These are phyloP conservation scores for Pseudopithomyces maydicus DNA, from an alignment of 2,329 filamentous ascomycete genomes.

Conservation along the genomic window DNA sequence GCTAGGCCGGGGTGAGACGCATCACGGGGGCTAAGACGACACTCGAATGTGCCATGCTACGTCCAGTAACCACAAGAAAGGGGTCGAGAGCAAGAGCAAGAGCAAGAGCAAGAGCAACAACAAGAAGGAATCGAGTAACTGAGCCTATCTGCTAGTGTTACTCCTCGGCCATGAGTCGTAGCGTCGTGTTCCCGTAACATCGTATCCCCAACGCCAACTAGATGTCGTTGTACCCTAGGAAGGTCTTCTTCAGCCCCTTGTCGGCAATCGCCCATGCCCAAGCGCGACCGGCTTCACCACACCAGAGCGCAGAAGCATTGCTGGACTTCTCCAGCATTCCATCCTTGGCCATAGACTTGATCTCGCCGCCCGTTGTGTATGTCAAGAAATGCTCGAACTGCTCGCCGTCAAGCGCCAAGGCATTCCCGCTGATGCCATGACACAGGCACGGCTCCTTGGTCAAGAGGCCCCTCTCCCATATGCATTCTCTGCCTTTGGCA, in stretches of 20 bases:
- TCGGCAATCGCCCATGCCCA: slow-evolving; percentile 56
- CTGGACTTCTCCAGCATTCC: slow-evolving; percentile 58
- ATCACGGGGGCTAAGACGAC: no score
- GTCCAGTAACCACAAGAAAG: neutral
- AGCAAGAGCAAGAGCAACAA: neutral
- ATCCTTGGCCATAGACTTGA: slow-evolving; percentile 59
- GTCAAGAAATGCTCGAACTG: slow-evolving; percentile 63
- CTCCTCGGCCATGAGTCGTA: slow-evolving; percentile 23
- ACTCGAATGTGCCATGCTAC: no score
- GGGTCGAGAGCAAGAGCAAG: neutral
- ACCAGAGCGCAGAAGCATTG: slow-evolving; percentile 56
- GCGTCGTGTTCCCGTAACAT: slow-evolving; percentile 17
- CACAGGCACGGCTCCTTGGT: slow-evolving; percentile 70
- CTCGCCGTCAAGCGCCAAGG: slow-evolving; percentile 58
- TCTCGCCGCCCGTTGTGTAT: slow-evolving; percentile 61
- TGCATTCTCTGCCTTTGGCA: slow-evolving; percentile 56
- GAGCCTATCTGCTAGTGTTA: neutral
- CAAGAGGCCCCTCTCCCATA: slow-evolving; percentile 63
- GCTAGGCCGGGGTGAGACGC: no score
- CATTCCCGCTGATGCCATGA: slow-evolving; percentile 69
- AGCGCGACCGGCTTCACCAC: slow-evolving; percentile 54
- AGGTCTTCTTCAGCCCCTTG: slow-evolving; percentile 51
- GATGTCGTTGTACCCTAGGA: slow-evolving; percentile 58
- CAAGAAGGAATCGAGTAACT: slow-evolving; percentile 1
- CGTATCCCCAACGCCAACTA: slow-evolving; percentile 22